Conservation (phyloP, 768 basidiomycete species). For the Leccinellum rugosiceps region DNA sequence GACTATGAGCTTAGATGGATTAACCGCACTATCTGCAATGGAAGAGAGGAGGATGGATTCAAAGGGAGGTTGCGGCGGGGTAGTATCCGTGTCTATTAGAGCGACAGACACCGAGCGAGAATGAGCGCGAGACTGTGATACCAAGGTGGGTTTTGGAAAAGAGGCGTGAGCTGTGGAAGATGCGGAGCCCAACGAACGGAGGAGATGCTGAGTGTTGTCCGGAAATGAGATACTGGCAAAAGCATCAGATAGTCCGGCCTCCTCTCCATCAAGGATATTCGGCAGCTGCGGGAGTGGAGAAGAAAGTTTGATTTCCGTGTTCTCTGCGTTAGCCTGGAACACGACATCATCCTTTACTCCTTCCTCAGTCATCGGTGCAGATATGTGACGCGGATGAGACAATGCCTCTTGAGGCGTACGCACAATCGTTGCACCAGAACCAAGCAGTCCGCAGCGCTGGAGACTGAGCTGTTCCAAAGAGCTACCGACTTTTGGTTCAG, state of each 20-base stretch:
- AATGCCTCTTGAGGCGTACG: slow-evolving; percentile 80
- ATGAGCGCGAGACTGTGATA: slow-evolving; percentile 32
- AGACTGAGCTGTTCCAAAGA: slow-evolving; percentile 29
- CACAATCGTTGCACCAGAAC: slow-evolving; percentile 73
- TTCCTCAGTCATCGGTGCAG: slow-evolving; percentile 9
- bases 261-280: slow-evolving; percentile 2
- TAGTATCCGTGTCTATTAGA: slow-evolving; percentile 41
- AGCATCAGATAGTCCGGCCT: slow-evolving; percentile 10
- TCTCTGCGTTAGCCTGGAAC: slow-evolving; percentile 10
- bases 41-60: slow-evolving; percentile 63
- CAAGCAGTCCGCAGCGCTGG: slow-evolving; percentile 50
- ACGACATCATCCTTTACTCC: slow-evolving; percentile 3
- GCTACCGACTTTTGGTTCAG: slow-evolving; percentile 40
- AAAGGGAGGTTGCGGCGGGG: slow-evolving; percentile 57
- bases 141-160: slow-evolving; percentile 31
- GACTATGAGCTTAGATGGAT: slow-evolving; percentile 63
- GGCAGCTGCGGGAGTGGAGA: slow-evolving; percentile 52
- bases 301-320: slow-evolving; percentile 18
- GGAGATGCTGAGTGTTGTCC: slow-evolving; percentile 28
- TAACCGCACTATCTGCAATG: slow-evolving; percentile 43
- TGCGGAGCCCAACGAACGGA: slow-evolving; percentile 33
- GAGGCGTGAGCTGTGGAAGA: slow-evolving; percentile 33
- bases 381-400: slow-evolving; percentile 24
- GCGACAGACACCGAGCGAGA: slow-evolving; percentile 47
- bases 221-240: slow-evolving; percentile 22